Percentiles rank a stretch among this genome's conserved stretches.
These are phyloP conservation scores for Aspergillus carbonarius DNA, from an alignment of 2,329 filamentous ascomycete genomes.

Conservation along the genomic window DNA sequence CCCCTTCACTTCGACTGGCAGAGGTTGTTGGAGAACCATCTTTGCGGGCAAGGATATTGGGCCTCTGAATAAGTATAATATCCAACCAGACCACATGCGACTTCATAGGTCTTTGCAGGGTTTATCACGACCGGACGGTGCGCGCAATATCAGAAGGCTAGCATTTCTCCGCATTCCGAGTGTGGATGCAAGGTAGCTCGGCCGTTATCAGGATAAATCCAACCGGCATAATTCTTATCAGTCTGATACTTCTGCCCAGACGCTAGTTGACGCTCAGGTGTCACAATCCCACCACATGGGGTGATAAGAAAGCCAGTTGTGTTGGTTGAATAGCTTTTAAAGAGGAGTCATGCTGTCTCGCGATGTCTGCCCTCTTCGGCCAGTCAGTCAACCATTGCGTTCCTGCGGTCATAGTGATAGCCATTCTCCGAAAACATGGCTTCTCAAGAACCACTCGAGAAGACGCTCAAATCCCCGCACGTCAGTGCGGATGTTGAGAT, in stretches of 20 bases:
- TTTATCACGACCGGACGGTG: not conserved
- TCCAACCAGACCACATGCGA: not conserved
- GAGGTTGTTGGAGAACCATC: not conserved
- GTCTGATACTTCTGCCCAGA: not conserved
- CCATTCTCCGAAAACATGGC: constrained; percentile 8
- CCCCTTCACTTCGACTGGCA: not conserved
- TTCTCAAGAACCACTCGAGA: constrained; percentile 8
- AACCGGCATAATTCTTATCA: not conserved
- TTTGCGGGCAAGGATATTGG: not conserved
- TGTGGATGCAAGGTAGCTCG: not conserved
- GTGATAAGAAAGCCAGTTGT: constrained; percentile 1
- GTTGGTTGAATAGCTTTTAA: not conserved
- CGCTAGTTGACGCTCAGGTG: not conserved
- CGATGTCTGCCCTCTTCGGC: not conserved
- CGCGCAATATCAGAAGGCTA: not conserved
- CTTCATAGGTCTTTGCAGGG: not conserved
- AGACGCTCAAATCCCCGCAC: constrained; percentile 1
- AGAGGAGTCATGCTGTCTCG: not conserved
- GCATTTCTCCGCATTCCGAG: not conserved
- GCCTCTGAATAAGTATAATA: not conserved
- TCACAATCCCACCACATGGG: not conserved
- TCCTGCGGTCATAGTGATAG: not conserved
- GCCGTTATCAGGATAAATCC: not conserved
- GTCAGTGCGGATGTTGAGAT: constrained; percentile 14
- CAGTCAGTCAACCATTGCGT: not conserved